Evolutionary conservation across 129 eudicot genomes (phyloP).

Genomic region (Gnaphalium uliginosum): DNA sequence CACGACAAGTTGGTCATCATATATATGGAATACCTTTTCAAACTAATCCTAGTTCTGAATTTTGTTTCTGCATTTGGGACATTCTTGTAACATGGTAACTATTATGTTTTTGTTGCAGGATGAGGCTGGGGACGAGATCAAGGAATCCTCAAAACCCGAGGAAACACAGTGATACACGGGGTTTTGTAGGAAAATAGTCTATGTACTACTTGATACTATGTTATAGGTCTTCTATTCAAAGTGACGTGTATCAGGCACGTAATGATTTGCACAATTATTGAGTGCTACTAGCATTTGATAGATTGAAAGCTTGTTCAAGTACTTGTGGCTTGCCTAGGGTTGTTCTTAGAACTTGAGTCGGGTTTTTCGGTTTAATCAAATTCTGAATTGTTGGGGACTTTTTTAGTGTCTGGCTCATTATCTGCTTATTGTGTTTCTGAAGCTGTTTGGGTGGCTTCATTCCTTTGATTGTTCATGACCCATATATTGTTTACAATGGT

Average conservation of each 20-base stretch:
- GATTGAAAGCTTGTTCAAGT: slow-evolving; percentile 31
- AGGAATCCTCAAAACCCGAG: slow-evolving; percentile 67
- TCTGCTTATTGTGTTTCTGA: slow-evolving; percentile 26
- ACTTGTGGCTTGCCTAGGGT: slow-evolving; percentile 22
- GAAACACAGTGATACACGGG: slow-evolving; percentile 48
- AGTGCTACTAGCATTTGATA: slow-evolving; percentile 10
- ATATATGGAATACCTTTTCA: neutral
- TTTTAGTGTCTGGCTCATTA: slow-evolving; percentile 13
- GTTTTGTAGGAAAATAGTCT: slow-evolving; percentile 28
- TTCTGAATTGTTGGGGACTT: slow-evolving; percentile 25
- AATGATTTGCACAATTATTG: slow-evolving; percentile 17
- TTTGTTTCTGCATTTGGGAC: neutral
- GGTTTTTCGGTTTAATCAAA: slow-evolving; percentile 22
- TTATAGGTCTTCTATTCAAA: slow-evolving; percentile 25
- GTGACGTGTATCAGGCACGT: slow-evolving; percentile 13
- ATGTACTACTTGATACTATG: slow-evolving; percentile 25
- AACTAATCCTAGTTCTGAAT: neutral
- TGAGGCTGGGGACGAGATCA: slow-evolving; percentile 85
- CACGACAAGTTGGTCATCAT: neutral
- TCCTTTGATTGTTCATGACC: slow-evolving; percentile 11
- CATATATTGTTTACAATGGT: slow-evolving; percentile 10
- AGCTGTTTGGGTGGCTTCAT: slow-evolving; percentile 23
- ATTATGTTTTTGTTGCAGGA: slow-evolving; percentile 46
- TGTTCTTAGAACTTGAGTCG: slow-evolving; percentile 18
- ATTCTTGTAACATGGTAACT: neutral